Evolutionary conservation across 129 eudicot genomes (phyloP), one percentile per base, ranked within the genome.

Genomic region (Oenanthe sinensis): DNA sequence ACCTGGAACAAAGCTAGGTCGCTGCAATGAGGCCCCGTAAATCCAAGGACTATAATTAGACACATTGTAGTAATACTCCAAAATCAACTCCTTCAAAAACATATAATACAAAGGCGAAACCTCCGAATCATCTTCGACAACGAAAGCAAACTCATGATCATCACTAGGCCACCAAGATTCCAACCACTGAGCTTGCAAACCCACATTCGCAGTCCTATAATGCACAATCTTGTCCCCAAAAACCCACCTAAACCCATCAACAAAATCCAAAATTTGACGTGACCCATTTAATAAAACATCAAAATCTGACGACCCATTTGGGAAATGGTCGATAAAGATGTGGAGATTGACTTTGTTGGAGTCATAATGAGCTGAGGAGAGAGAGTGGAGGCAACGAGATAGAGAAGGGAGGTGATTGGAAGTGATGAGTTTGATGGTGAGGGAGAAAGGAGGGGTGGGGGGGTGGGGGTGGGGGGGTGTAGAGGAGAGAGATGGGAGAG

Each of bases 1-100:
- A 94, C 98, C 98, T 88, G 92, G 97, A 28, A 91, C 98, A 30
- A 94, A 94, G 83, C 96, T 88, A 33, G 98, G 93, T 79, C 98
- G 77, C 85, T 93, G 98, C 81, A 93, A 79, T 16, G 98, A 91
- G 47, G 91, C 98, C 73, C 97, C 98, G 75, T 87, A 93, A 7
- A 91, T 79, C 89, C 85, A 80, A 5, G 97, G 97, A 58, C 89
- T 90, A 45, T 85, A 91, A 85, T 94, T 91, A 10, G 93, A 80
- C 4, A 82, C 81, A 79, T 91, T 90, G 37, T 88, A 94, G 75
- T 94, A 91, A 83, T 89, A 91, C 52, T 84, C 79, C 45, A 81
- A 45, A n/a, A 94, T 90, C 85, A 91, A 82, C 4, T 83, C 85
- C 87, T 81, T 94, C 43, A 94, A 63, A 78, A 89, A 91, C 83